Evolutionary conservation across 2,329 filamentous ascomycete species (phyloP).

Genomic region (Trichoderma afroharzianum): DNA sequence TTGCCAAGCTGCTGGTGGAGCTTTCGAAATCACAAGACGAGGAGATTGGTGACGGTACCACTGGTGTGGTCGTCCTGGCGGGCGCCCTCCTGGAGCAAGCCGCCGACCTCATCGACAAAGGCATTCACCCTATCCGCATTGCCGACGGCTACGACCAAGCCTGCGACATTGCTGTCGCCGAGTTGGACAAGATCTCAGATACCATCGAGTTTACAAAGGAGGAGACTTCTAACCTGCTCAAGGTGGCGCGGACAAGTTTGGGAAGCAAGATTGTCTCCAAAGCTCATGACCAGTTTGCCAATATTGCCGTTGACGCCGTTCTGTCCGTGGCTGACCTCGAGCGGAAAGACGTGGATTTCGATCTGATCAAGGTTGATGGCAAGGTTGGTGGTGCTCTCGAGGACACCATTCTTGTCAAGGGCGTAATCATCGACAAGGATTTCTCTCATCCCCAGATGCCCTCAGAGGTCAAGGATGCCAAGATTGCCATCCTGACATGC

Average conservation of each 20-base stretch:
- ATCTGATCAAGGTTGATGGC: slow-evolving; percentile 98
- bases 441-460: slow-evolving; percentile 99
- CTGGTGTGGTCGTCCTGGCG: slow-evolving; percentile 92
- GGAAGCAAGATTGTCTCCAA: slow-evolving; percentile 99
- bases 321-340: slow-evolving; percentile 94
- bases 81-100: slow-evolving; percentile 95
- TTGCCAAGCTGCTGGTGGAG: slow-evolving; percentile 93
- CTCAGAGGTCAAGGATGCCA: slow-evolving; percentile 88
- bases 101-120: slow-evolving; percentile 97
- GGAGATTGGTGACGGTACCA: slow-evolving; percentile 97
- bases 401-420: slow-evolving; percentile 91
- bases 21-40: slow-evolving; percentile 98
- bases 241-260: slow-evolving; percentile 91
- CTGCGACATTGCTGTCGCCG: slow-evolving; percentile 90
- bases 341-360: slow-evolving; percentile 96
- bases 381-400: slow-evolving; percentile 94
- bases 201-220: slow-evolving; percentile 79
- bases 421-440: slow-evolving; percentile 98
- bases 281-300: slow-evolving; percentile 95
- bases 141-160: slow-evolving; percentile 97
- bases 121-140: slow-evolving; percentile 97
- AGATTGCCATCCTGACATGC: slow-evolving; percentile 95
- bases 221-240: slow-evolving; percentile 80
- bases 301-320: slow-evolving; percentile 95
- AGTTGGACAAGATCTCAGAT: slow-evolving; percentile 92